These are phyloP conservation scores for Entoloma clypeatum DNA, from an alignment of 1,284 basidiomycete species.

Conservation along the genomic window DNA sequence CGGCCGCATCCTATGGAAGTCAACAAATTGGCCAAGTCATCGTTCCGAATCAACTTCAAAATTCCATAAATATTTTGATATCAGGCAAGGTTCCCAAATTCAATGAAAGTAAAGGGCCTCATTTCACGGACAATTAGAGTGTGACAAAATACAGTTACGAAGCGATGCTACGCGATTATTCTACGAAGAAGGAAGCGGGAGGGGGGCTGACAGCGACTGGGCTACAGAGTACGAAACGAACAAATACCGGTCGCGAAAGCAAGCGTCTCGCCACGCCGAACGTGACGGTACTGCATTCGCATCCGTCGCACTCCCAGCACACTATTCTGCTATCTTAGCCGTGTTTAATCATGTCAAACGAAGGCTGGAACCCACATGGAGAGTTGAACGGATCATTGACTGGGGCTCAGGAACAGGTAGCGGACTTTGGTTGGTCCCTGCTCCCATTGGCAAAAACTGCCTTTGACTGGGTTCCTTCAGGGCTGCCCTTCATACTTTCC, in stretches of 20 bases:
- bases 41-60: slow-evolving; percentile 65
- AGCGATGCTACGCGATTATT: slow-evolving; percentile 72
- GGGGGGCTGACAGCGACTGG: slow-evolving; percentile 42
- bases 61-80: slow-evolving; percentile 55
- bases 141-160: slow-evolving; percentile 60
- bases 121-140: slow-evolving; percentile 51
- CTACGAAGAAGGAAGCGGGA: slow-evolving; percentile 29
- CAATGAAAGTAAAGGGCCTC: too few relatives aligned
- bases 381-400: slow-evolving; percentile 58
- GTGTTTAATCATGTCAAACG: slow-evolving; percentile 62
- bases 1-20: slow-evolving; percentile 78
- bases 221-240: slow-evolving; percentile 47
- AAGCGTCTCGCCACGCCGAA: slow-evolving; percentile 52
- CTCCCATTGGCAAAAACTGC: slow-evolving; percentile 5
- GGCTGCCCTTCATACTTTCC: slow-evolving; percentile 66
- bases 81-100: too few relatives aligned
- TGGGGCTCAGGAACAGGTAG: slow-evolving; percentile 76
- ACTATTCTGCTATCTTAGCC: slow-evolving; percentile 68
- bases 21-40: slow-evolving; percentile 65
- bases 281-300: slow-evolving; percentile 75
- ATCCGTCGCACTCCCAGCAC: slow-evolving; percentile 68
- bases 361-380: slow-evolving; percentile 58
- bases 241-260: slow-evolving; percentile 55
- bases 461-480: slow-evolving; percentile 32
- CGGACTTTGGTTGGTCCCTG: slow-evolving; percentile 60